phyloP scores from a whole-genome alignment of 169 alveolate genomes.

The Besnoitia besnoiti region DNA sequence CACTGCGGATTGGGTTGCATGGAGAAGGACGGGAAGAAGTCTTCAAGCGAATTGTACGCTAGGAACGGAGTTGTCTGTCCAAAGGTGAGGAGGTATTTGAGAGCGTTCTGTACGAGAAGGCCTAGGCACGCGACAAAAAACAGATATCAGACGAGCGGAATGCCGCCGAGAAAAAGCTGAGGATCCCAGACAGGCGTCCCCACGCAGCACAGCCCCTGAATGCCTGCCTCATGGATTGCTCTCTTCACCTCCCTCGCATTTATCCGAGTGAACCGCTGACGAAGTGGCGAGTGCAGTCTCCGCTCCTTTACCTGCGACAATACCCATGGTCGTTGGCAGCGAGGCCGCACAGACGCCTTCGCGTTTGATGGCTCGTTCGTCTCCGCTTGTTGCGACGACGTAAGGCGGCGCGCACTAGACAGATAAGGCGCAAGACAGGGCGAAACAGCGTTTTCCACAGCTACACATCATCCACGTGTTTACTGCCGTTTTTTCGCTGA shows the following conservation, averaged over 20 bases:
- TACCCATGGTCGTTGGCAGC: constrained; percentile 96
- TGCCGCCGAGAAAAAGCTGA: not conserved
- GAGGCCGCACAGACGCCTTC: constrained; percentile 97
- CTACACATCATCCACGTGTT: too few relatives aligned
- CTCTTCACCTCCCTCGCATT: too few relatives aligned
- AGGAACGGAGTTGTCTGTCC: constrained; percentile 90
- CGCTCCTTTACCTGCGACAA: constrained; percentile 86
- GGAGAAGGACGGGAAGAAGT: constrained; percentile 89
- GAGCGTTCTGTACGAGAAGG: constrained; percentile 90
- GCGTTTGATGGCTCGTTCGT: constrained; percentile 89
- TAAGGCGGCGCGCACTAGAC: constrained; percentile 92
- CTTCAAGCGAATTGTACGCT: constrained; percentile 91
- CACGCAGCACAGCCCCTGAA: not conserved
- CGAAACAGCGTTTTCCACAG: not conserved
- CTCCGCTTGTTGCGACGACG: constrained; percentile 90
- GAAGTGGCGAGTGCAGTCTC: too few relatives aligned
- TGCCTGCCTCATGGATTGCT: not conserved
- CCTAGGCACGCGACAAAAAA: constrained; percentile 66
- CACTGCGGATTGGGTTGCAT: constrained; percentile 92
- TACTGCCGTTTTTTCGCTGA: too few relatives aligned
- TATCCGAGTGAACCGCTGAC: too few relatives aligned
- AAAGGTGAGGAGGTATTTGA: constrained; percentile 90
- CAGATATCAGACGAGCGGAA: not conserved
- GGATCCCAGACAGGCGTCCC: not conserved
- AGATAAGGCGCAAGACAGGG: not conserved